A percentile compares a stretch with the other conserved stretches of the same genome.
phyloP scores from a whole-genome alignment of 2,329 filamentous ascomycete species.

The Phoma sp. region DNA sequence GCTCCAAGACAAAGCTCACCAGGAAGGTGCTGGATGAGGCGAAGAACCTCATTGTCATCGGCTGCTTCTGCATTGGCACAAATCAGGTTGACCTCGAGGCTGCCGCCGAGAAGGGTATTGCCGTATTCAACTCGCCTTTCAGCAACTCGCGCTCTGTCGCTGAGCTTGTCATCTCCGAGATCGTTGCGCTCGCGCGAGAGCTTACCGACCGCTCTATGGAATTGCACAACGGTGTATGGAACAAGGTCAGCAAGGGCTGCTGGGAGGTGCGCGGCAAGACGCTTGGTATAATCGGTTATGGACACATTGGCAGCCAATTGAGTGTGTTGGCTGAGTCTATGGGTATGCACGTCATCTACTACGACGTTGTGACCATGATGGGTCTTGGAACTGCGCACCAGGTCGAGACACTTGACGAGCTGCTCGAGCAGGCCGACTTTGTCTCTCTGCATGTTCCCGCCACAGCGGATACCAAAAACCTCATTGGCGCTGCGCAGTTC shows the following conservation, averaged over 20 bases:
- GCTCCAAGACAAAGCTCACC: conserved; percentile 95
- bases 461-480: conserved; percentile 86
- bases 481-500: conserved; percentile 83
- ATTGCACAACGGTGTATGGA: conserved; percentile 94
- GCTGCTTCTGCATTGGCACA: conserved; percentile 98
- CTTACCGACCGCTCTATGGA: conserved; percentile 91
- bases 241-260: conserved; percentile 95
- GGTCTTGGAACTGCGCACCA: conserved; percentile 86
- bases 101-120: conserved; percentile 84
- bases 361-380: conserved; percentile 94
- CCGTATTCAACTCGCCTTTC: conserved; percentile 99
- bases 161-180: conserved; percentile 92
- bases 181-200: conserved; percentile 90
- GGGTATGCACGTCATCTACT: conserved; percentile 98
- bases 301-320: conserved; percentile 94
- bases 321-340: conserved; percentile 95
- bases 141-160: conserved; percentile 97
- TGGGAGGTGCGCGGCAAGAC: conserved; percentile 99
- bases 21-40: conserved; percentile 84
- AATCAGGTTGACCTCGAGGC: conserved; percentile 91
- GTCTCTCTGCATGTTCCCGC: conserved; percentile 95
- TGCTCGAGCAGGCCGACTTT: conserved; percentile 85
- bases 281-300: conserved; percentile 93
- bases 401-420: conserved; percentile 75
- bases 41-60: conserved; percentile 92